Conservation (phyloP, 345 rosid genomes). For the Pugionium cornutum region DNA sequence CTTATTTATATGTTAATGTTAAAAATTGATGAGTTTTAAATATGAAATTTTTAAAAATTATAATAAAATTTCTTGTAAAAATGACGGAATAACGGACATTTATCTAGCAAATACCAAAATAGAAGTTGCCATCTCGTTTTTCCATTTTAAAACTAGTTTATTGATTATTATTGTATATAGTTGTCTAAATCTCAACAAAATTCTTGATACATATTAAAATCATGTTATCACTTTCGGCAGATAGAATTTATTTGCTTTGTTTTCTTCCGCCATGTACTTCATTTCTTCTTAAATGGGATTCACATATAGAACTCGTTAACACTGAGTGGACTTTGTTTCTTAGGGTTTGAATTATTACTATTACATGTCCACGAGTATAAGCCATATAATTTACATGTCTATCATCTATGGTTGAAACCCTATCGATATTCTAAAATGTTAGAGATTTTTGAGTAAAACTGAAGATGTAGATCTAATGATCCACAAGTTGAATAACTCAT, state of each 20-base stretch:
- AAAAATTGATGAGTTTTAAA: no score
- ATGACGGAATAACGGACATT: no score
- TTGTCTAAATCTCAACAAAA: conserved; percentile 32
- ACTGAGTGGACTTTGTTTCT: conserved; percentile 18
- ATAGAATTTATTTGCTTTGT: conserved; percentile 17
- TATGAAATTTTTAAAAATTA: no score
- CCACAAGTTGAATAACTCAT: conserved; percentile 4
- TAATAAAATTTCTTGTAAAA: no score
- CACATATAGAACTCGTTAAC: conserved; percentile 36
- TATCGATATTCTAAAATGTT: not conserved
- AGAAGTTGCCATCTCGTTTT: not conserved
- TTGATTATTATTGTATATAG: conserved; percentile 16
- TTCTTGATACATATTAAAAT: conserved; percentile 18
- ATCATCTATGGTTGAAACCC: not conserved
- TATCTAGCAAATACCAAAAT: no score
- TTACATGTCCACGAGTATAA: not conserved
- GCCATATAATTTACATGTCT: not conserved
- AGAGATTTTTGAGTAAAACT: not conserved
- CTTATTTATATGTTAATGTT: no score
- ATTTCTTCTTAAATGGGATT: conserved; percentile 27
- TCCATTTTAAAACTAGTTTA: conserved; percentile 5
- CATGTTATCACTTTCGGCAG: conserved; percentile 26
- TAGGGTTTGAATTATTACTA: not conserved
- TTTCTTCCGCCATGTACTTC: conserved; percentile 35
- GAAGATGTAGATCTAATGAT: not conserved